Base-by-base conservation (phyloP, 2,329 filamentous ascomycete genomes). In the Colletotrichum karsti region DNA sequence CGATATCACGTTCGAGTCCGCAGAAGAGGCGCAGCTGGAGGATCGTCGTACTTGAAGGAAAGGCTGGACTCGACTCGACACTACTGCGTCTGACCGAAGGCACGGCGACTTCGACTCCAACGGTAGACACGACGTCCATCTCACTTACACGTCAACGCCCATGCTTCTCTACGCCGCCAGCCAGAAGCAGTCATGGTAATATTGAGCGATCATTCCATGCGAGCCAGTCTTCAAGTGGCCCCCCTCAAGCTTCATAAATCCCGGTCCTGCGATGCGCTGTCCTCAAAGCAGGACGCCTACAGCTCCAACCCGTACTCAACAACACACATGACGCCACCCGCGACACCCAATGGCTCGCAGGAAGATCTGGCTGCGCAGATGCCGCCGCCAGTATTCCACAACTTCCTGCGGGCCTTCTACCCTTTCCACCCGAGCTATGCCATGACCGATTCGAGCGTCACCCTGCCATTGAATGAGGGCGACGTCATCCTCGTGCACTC, bases 401-500 rank as follows among this genome's bases (percentile, higher is more conserved):
- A 96, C 83, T 99, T 97, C 77, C 85, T 99, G 50, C 92, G 96
- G 72, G 96, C 96, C 55, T 95, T 97, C 77, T 97, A 97, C 78
- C 92, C 94, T 26, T 99, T 98, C 78, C 91, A 95, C 65, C 94
- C 95, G 1, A 90, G 87, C 67, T 90, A 91, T 74, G 88, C 92
- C 44, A 88, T 93, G 68, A 90, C 90, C n/a, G 93, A 95, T 65
- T 92, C 92, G 10, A 96, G 94, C 9, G 92, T 98, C 62, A 98
- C 95, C 10, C 85, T 98, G 10, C 92, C 94, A 22, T 87, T 99
- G 63, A 93, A 93, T 73, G 92, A 96, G 76, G 96, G 96, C 67
- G 96, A 99, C 75, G 89, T 99, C 54, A 92, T 99, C 60, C 82
- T 99, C 65, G 92, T 99, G 22, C 96, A 99, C 79, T 98, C 96